Conservation (phyloP, 768 basidiomycete species). For the Leucosporidium creatinivorum region DNA sequence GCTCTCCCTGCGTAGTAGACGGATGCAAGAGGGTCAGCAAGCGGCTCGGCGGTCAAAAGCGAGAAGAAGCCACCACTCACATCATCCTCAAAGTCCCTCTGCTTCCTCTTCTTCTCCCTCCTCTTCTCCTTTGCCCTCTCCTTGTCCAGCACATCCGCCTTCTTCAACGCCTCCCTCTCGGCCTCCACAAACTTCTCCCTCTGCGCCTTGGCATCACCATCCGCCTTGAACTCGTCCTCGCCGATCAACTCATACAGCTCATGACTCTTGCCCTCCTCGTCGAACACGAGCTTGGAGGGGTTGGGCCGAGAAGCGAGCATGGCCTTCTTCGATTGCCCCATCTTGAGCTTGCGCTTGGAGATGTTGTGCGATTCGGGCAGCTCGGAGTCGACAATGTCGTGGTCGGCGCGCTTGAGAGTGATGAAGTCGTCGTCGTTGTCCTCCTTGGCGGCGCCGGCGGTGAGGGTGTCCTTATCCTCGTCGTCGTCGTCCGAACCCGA, state of each 20-base stretch:
- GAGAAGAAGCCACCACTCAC: slow-evolving; percentile 43
- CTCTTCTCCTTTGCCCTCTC: slow-evolving; percentile 78
- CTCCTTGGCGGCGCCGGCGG: slow-evolving; percentile 16
- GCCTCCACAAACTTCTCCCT: slow-evolving; percentile 63
- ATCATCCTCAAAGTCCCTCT: slow-evolving; percentile 49
- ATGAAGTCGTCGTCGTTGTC: slow-evolving; percentile 72
- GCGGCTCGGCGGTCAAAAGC: slow-evolving; percentile 23
- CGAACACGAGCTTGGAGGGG: slow-evolving; percentile 74
- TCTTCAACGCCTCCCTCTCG: slow-evolving; percentile 64
- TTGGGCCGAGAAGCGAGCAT: slow-evolving; percentile 56
- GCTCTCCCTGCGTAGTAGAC: slow-evolving; percentile 26
- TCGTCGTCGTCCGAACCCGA: slow-evolving; percentile 66
- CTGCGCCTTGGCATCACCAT: slow-evolving; percentile 58
- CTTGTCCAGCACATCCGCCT: slow-evolving; percentile 67
- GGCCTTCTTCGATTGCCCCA: slow-evolving; percentile 65
- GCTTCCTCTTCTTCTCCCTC: slow-evolving; percentile 84
- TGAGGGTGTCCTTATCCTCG: slow-evolving; percentile 26
- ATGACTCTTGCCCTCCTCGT: slow-evolving; percentile 70
- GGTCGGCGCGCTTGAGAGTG: slow-evolving; percentile 83
- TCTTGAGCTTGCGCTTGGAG: slow-evolving; percentile 81
- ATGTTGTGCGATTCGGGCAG: slow-evolving; percentile 43
- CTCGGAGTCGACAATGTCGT: slow-evolving; percentile 52
- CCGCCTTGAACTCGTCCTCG: slow-evolving; percentile 56
- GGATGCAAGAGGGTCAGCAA: background rate
- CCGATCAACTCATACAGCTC: slow-evolving; percentile 75